phyloP scores from a whole-genome alignment of 2,329 filamentous ascomycete genomes.

The Mycosphaerella sp. region DNA sequence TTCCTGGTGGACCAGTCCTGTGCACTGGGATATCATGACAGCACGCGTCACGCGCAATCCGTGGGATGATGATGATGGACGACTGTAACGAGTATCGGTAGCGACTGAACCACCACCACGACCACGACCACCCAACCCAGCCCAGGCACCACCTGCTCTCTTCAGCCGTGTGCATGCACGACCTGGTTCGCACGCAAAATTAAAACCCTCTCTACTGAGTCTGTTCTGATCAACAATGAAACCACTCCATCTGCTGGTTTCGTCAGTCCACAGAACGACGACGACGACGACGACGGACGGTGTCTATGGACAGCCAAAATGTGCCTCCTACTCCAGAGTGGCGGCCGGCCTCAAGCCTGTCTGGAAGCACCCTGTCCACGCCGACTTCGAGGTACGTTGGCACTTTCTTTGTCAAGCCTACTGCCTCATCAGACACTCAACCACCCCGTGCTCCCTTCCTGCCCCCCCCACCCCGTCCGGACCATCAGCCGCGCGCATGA shows the following conservation, averaged over 20 bases:
- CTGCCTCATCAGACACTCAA: not conserved
- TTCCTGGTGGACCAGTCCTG: not conserved
- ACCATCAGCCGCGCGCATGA: not conserved
- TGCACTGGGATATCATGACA: not conserved
- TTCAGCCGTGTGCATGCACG: not conserved
- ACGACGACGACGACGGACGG: not conserved
- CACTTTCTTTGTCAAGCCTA: conserved; percentile 1
- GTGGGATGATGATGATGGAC: no score
- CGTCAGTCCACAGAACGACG: not conserved
- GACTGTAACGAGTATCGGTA: not conserved
- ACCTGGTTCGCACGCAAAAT: not conserved
- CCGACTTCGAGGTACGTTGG: conserved; percentile 21
- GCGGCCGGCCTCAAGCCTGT: conserved; percentile 28
- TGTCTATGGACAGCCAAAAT: conserved; percentile 29
- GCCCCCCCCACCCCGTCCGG: not conserved
- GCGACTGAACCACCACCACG: not conserved
- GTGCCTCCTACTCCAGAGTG: conserved; percentile 24
- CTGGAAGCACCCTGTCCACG: conserved; percentile 16
- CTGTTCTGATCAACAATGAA: conserved; percentile 7
- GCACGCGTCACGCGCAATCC: not conserved
- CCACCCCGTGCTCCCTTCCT: no score
- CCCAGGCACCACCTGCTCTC: conserved; percentile 1
- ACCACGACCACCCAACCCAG: no score
- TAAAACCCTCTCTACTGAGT: not conserved
- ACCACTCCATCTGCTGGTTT: not conserved